Base-by-base conservation (phyloP, 2,329 filamentous ascomycete species). In the Sordariomycetes sp. region DNA sequence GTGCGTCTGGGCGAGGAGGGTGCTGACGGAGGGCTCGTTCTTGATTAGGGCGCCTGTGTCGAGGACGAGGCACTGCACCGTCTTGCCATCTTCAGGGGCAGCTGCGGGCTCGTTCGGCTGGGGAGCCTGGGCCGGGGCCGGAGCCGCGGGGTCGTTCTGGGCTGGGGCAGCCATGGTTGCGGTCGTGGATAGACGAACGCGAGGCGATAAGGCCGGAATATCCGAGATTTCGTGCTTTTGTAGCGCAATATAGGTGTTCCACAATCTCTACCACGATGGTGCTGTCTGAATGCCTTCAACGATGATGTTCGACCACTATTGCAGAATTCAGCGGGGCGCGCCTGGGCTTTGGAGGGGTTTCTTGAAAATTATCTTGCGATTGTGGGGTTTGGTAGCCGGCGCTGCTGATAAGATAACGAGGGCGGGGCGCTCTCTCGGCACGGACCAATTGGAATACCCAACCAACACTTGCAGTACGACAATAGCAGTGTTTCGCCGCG, bases 31-130 rank as follows among this genome's bases (percentile, higher is more conserved):
- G 14, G 93, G 90, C 63, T 94, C 87, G 74, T 97, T 97, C 69
- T 93, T 93, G 71, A 99, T 92, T 61, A 99, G 85, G 8, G 93
- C 91, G 28, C 92, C 93, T 3, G 94, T 88, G 69, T 99, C 94
- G 64, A 99, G 80, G 32, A 97, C 81, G 56, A 97, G 83, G 58
- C 87, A 88, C 74, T 95, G 86, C 55, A 96, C 84, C 0, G 86
- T 80, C 69, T 92, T 96, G 56, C 57, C 57, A 10, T 48, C 51
- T 18, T 25, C 24, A 16, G 34, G 7, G 6, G 55, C 18, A 25
- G 55, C 11, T 32, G 28, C 28, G 8, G 28, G 28, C 20, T 24
- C 54, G 40, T 57, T 52, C 20, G 46, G 16, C 20, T 52, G 22
- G 50, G 50, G 22, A 7, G 24, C 11, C 6, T 20, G 50, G 22